A percentile compares a stretch with the other conserved stretches of the same genome.
Conservation (phyloP, 257 asterid genomes). For the Scutellaria baicalensis region DNA sequence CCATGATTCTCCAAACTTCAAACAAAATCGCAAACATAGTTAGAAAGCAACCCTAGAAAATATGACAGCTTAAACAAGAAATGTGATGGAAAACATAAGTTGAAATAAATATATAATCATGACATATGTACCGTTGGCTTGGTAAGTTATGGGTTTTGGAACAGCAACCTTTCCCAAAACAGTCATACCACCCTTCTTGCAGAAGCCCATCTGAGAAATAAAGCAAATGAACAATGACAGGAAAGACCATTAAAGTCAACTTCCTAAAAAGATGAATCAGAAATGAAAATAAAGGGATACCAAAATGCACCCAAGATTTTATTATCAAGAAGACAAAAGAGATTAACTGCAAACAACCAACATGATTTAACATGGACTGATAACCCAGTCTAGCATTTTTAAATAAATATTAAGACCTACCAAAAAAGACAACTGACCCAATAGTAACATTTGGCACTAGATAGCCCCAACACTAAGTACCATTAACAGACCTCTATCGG, state of each 20-base stretch:
- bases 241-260: background rate
- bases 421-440: background rate
- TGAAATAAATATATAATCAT: background rate
- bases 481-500: background rate
- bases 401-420: background rate
- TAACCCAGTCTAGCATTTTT: background rate
- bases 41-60: slow-evolving; percentile 17
- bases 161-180: slow-evolving; percentile 92
- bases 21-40: slow-evolving; percentile 22
- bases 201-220: slow-evolving; percentile 62
- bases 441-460: too few species aligned
- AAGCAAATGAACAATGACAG: background rate
- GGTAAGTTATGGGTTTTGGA: slow-evolving; percentile 98
- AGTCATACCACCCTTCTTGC: slow-evolving; percentile 91
- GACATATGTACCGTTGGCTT: slow-evolving; percentile 66
- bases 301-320: background rate
- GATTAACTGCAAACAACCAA: background rate
- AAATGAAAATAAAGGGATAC: background rate
- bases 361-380: background rate
- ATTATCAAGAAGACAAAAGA: background rate
- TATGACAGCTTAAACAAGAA: background rate
- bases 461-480: background rate
- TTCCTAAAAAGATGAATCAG: background rate
- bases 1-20: slow-evolving; percentile 95
- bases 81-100: background rate